These are phyloP conservation scores for Hypoxylon sp. DNA, from an alignment of 2,329 filamentous ascomycete species.

Conservation along the genomic window DNA sequence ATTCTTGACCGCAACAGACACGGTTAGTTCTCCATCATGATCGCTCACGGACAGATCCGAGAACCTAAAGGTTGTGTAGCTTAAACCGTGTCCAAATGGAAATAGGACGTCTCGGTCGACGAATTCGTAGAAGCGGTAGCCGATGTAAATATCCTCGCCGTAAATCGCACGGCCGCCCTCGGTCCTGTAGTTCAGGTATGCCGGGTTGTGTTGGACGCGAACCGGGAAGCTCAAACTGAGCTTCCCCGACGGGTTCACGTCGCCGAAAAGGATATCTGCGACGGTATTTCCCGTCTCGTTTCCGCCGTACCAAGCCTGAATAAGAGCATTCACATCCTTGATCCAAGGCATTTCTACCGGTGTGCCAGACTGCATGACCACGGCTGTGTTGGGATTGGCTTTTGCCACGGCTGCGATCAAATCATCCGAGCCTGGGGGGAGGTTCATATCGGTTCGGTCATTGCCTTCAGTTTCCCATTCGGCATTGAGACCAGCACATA, in stretches of 20 bases:
- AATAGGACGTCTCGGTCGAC: slow-evolving; percentile 75
- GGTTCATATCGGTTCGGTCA: slow-evolving; percentile 82
- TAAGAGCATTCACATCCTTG: slow-evolving; percentile 65
- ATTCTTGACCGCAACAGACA: slow-evolving; percentile 69
- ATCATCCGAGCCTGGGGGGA: slow-evolving; percentile 79
- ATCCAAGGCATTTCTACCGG: slow-evolving; percentile 80
- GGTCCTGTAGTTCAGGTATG: slow-evolving; percentile 78
- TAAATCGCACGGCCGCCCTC: slow-evolving; percentile 80
- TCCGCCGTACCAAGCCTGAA: slow-evolving; percentile 89
- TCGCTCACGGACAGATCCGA: slow-evolving; percentile 63
- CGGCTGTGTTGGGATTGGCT: slow-evolving; percentile 76
- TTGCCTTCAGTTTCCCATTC: slow-evolving; percentile 86
- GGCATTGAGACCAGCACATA: slow-evolving; percentile 81
- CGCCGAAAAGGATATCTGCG: slow-evolving; percentile 81
- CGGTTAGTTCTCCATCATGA: slow-evolving; percentile 61
- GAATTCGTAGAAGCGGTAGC: slow-evolving; percentile 84
- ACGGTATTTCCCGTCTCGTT: slow-evolving; percentile 87
- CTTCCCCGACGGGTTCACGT: slow-evolving; percentile 80
- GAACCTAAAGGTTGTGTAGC: slow-evolving; percentile 77
- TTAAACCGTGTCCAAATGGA: slow-evolving; percentile 83
- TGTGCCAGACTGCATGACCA: slow-evolving; percentile 83
- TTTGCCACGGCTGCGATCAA: slow-evolving; percentile 75
- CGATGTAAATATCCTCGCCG: slow-evolving; percentile 83
- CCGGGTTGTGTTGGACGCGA: slow-evolving; percentile 76
- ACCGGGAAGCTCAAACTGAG: slow-evolving; percentile 79